Base-by-base conservation (phyloP, 2,329 filamentous ascomycete species). In the Leptosphaerulina australis region DNA sequence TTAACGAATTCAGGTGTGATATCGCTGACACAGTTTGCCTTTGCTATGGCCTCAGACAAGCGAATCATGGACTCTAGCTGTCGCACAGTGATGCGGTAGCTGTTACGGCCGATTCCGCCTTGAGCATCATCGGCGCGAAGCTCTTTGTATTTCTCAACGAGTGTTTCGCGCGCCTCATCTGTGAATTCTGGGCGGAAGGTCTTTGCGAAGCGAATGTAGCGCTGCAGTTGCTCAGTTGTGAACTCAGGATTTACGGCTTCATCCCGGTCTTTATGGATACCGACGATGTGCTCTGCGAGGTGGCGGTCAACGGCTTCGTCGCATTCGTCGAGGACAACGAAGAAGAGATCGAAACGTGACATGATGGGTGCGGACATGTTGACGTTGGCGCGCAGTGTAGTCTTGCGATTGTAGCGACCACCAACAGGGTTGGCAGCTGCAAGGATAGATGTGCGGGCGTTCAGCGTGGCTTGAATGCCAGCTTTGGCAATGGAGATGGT, bases 321-420 rank as follows among this genome's bases (percentile, higher is more conserved):
- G 72, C 93, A 97, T 67, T 99, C 94, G 70, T 99, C 94, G 0
- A 97, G 83, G 20, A 99, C 88, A 44, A 99, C 91, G 69, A 99
- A 99, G 82, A 99, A 99, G 8, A 99, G 81, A 78, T 99, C 94
- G 75, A 99, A 99, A 80, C 94, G 90, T 44, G 91, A 96, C 94
- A 99, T 99, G 78, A 99, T 99, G 50, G 94, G 94, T 1, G 94
- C 94, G 20, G 88, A 93, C 90, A 99, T 97, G 77, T 97, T 97
- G 76, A 99, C 93, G 74, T 99, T 99, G 56, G 90, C 86, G 41
- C 94, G 85, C 5, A 99, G 83, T 0, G 94, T 96, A 0, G 89
- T 88, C 79, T 97, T 99, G 66, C 93, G 89, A 77, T 99, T 96
- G 76, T 99, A 96, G n/a, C 94, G 86, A 10, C 94, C 94, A 21